Evolutionary conservation across 495 filamentous ascomycete genomes (phyloP), one percentile per base, ranked within the genome.

Genomic region (Friedmanniomyces simplex): DNA sequence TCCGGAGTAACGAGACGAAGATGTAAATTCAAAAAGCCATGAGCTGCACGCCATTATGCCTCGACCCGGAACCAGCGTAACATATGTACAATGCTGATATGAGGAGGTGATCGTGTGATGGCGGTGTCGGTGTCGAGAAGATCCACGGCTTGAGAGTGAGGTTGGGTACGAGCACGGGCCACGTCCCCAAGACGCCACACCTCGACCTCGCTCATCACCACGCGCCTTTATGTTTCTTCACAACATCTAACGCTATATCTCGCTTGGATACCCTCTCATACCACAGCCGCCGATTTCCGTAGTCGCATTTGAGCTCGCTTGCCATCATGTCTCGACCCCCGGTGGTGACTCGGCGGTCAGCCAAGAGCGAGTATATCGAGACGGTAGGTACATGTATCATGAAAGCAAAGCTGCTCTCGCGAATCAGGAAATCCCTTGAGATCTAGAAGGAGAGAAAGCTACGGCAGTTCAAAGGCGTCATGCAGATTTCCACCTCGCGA

Each of bases 331-430:
- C 68, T 22, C 61, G 68, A 25, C 62, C 68, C 0, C 32, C 58
- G n/a, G 51, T 65, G 1, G 54, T 21, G 13, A 58, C 14, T 8
- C 55, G 69, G 50, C 88, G 89, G 66, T 80, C 79, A 37, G 77
- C 76, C 8, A 91, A 89, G 67, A 87, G 88, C 67, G 91, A 96
- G 71, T 96, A 95, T 67, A 95, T 96, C 53, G 91, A 96, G 69
- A 96, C 91, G n/a, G 89, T 93, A 82, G 55, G 67, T 62, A 5
- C 6, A 7, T 20, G 18, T 43, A 20, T 13, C 18, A 43, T 37
- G 34, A 8, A 5, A 3, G 18, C 50, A 32, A 37, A 20, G 12
- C 11, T 52, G 12, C 50, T 28, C 7, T 32, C 18, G 18, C 25
- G 24, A 14, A 30, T n/a, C 25, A 22, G 30, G 2, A 36, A 18